These are phyloP conservation scores for Erodium texanum DNA, from an alignment of 441 rosid species.

Conservation along the genomic window DNA sequence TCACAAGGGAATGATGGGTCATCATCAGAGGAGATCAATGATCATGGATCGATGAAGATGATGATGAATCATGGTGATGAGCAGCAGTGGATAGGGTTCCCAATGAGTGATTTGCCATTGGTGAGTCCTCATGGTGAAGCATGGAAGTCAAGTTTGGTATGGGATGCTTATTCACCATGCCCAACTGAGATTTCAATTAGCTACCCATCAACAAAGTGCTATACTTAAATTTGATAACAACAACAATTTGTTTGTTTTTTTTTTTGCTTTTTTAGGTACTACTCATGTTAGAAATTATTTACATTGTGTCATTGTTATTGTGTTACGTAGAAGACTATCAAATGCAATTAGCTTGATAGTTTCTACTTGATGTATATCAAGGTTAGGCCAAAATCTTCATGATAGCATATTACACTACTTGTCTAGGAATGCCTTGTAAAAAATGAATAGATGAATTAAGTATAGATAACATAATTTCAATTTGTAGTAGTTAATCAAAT, in stretches of 20 bases:
- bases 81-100: not conserved
- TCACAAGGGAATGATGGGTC: not conserved
- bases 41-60: too few relatives aligned
- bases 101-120: constrained; percentile 11
- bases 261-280: too few relatives aligned
- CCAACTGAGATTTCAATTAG: constrained; percentile 29
- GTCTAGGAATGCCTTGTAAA: too few relatives aligned
- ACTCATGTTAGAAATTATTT: not conserved
- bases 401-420: too few relatives aligned
- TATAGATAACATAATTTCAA: too few relatives aligned
- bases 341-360: too few relatives aligned
- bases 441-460: too few relatives aligned
- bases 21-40: not conserved
- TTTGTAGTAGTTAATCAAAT: not conserved
- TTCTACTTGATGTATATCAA: too few relatives aligned
- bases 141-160: constrained; percentile 38
- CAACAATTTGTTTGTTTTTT: too few relatives aligned
- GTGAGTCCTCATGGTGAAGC: constrained; percentile 16
- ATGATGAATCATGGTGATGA: not conserved
- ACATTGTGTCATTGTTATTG: too few relatives aligned
- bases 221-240: constrained; percentile 23
- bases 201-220: constrained; percentile 23
- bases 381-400: too few relatives aligned
- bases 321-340: too few relatives aligned
- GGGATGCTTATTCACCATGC: constrained; percentile 33